Base-by-base conservation (phyloP, 306 rosid species). In the Ormosia emarginata region DNA sequence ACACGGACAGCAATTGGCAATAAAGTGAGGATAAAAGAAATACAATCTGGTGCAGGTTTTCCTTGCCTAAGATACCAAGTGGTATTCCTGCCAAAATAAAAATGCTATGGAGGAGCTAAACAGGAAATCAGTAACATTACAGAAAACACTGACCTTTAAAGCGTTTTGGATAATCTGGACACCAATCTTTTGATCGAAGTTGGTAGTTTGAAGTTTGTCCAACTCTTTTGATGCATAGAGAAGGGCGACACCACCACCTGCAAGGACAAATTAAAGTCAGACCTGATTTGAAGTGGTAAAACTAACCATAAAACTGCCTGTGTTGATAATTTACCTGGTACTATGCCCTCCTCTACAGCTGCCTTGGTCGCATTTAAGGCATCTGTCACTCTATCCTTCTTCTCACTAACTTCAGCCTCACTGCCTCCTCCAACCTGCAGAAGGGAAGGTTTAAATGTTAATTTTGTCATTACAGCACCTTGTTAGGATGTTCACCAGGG, bases 331-430 rank as follows among this genome's bases (percentile, higher is more conserved):
- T 69, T 75, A 92, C 98, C 90, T 18, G 98, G 92, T 71, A 94
- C 92, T 36, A 91, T 92, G 81, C 98, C 98, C 86, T 94, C 98
- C 80, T 94, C 98, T 32, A 94, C 98, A 3, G 98, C 98, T 12
- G 98, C 98, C 87, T 92, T 94, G 36, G 98, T 94, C 66, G 97
- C 98, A 87, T 94, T 94, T 41, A 94, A 86, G 81, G 98, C 98
- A 83, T 94, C 98, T 2, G 95, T 94, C 63, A 94, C 98, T 82
- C 98, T 94, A 76, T 94, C 98, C 88, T 94, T 94, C 85, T 92
- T 94, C 89, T 94, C 98, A 40, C 98, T 59, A 40, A 95, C 98
- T 89, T 95, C 98, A n/a, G 93, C 88, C 87, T 95, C 98, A 85
- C 98, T 94, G 39, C 97, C 98, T 84, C 98, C 98, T 82, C 98